Conservation (phyloP, 2,329 filamentous ascomycete genomes). For the Penicillium sp. region DNA sequence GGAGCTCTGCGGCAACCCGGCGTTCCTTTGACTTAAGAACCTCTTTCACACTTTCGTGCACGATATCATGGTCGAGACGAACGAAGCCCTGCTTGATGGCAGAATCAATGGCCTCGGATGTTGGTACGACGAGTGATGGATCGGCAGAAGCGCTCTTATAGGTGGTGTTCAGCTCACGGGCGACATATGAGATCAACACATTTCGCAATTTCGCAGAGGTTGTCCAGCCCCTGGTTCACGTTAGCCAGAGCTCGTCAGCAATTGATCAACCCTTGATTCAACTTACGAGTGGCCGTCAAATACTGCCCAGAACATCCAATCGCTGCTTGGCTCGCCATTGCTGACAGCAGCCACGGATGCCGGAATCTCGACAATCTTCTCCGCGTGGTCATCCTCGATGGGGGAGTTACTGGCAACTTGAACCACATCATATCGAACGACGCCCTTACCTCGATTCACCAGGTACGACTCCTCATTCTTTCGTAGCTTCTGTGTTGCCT, state of each 20-base stretch:
- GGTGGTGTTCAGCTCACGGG: slow-evolving; percentile 86
- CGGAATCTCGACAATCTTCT: slow-evolving; percentile 94
- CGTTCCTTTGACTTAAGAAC: slow-evolving; percentile 88
- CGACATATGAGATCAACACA: slow-evolving; percentile 87
- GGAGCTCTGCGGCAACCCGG: slow-evolving; percentile 83
- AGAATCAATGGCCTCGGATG: slow-evolving; percentile 77
- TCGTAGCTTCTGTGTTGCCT: slow-evolving; percentile 86
- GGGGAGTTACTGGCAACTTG: slow-evolving; percentile 96
- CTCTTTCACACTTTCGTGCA: slow-evolving; percentile 88
- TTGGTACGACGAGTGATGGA: slow-evolving; percentile 62
- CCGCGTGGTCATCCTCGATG: slow-evolving; percentile 96
- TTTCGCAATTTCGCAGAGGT: slow-evolving; percentile 95
- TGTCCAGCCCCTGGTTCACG: slow-evolving; percentile 76
- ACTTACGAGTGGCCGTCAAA: slow-evolving; percentile 94
- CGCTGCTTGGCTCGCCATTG: slow-evolving; percentile 62
- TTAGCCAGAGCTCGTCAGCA: slow-evolving; percentile 12
- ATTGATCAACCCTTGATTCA: background rate
- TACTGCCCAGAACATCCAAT: slow-evolving; percentile 99
- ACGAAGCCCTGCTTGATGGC: slow-evolving; percentile 94
- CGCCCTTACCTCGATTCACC: slow-evolving; percentile 84
- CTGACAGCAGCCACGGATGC: slow-evolving; percentile 58
- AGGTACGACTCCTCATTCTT: slow-evolving; percentile 89
- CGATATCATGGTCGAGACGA: slow-evolving; percentile 89
- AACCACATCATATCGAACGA: slow-evolving; percentile 91
- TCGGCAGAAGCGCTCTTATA: slow-evolving; percentile 73